These are phyloP conservation scores for Alternaria novae-zelandiae DNA, from an alignment of 2,329 filamentous ascomycete species.

Conservation along the genomic window DNA sequence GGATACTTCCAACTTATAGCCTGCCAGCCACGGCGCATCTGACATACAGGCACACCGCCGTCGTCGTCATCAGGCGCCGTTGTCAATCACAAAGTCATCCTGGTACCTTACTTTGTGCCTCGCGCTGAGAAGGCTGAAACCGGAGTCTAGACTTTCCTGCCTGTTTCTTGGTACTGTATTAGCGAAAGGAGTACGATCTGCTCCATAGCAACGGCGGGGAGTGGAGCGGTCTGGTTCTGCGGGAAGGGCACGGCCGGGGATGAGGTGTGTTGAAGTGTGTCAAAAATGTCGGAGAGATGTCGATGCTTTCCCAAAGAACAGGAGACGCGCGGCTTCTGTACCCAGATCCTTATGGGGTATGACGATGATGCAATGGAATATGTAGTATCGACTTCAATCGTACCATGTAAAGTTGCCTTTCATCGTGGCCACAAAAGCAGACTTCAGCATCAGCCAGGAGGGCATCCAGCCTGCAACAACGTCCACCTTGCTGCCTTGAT, in stretches of 20 bases:
- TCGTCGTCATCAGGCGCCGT: conserved; percentile 1
- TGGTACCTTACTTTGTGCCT: conserved; percentile 7
- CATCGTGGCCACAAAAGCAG: neutral
- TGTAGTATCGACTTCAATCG: neutral
- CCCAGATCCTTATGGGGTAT: neutral
- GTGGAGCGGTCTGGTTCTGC: conserved; percentile 18
- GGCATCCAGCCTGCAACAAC: neutral
- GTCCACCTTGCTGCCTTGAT: neutral
- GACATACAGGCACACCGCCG: conserved; percentile 11
- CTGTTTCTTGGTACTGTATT: neutral
- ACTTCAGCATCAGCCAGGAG: neutral
- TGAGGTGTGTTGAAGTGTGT: conserved; percentile 29
- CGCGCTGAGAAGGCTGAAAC: conserved; percentile 36
- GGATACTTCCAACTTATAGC: conserved; percentile 28
- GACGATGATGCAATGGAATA: neutral
- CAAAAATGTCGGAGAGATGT: conserved; percentile 29
- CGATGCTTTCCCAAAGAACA: conserved; percentile 15
- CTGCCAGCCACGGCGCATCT: conserved; percentile 12
- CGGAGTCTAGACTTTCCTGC: conserved; percentile 26
- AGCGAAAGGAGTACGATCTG: conserved; percentile 12
- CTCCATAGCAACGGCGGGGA: conserved; percentile 6
- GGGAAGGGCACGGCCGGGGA: conserved; percentile 14
- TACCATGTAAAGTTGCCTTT: neutral
- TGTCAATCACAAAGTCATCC: neutral
- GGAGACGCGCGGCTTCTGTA: conserved; percentile 20